Evolutionary conservation across 2,329 filamentous ascomycete species (phyloP).

Genomic region (Pseudodiploospora longispora): DNA sequence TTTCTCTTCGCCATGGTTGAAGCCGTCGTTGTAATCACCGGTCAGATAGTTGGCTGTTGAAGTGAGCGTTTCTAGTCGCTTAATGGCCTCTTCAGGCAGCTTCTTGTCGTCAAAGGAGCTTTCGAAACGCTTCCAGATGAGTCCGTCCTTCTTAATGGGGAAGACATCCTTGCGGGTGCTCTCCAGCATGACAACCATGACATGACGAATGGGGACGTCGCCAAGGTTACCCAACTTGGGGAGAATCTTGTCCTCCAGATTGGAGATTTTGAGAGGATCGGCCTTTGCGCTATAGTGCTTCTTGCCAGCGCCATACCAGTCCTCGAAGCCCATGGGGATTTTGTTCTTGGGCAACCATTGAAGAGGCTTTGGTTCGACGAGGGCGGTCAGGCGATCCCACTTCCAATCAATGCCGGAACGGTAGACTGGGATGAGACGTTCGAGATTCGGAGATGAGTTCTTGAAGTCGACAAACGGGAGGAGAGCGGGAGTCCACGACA

Average conservation of each 20-base stretch:
- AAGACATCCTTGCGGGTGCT: slow-evolving; percentile 38
- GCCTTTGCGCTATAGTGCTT: slow-evolving; percentile 25
- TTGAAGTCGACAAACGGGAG: slow-evolving; percentile 26
- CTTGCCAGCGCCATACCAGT: slow-evolving; percentile 17
- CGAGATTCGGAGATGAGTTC: slow-evolving; percentile 18
- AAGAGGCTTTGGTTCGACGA: slow-evolving; percentile 13
- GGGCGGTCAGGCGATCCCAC: slow-evolving; percentile 22
- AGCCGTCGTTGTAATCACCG: slow-evolving; percentile 12
- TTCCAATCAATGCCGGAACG: slow-evolving; percentile 13
- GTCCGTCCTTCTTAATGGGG: slow-evolving; percentile 30
- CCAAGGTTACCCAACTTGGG: slow-evolving; percentile 19
- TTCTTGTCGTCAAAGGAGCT: background rate
- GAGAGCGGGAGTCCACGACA: slow-evolving; percentile 26
- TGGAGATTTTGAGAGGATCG: slow-evolving; percentile 33
- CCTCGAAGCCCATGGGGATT: slow-evolving; percentile 16
- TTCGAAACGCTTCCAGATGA: slow-evolving; percentile 16
- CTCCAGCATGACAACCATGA: slow-evolving; percentile 33
- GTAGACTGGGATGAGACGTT: slow-evolving; percentile 15
- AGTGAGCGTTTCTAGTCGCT: slow-evolving; percentile 15
- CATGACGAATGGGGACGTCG: slow-evolving; percentile 30
- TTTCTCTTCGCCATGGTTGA: slow-evolving; percentile 7
- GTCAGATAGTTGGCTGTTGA: slow-evolving; percentile 17
- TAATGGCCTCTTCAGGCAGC: slow-evolving; percentile 2
- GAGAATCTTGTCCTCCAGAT: slow-evolving; percentile 26
- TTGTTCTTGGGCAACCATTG: slow-evolving; percentile 20